Evolutionary conservation across 768 basidiomycete genomes (phyloP).

Genomic region (Lentinula boryana): DNA sequence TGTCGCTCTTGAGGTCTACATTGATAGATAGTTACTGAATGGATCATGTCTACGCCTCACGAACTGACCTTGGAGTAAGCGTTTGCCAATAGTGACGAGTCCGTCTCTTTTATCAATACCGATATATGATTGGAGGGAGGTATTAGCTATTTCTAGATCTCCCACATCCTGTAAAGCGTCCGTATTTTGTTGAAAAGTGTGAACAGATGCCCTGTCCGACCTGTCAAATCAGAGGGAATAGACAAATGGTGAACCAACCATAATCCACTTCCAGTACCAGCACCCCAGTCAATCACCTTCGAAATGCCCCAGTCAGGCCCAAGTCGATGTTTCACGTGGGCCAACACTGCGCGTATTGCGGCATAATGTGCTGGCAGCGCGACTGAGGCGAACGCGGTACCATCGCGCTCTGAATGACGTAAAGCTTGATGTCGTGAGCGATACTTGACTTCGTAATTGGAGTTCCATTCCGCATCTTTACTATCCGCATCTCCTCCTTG

Average conservation of each 20-base stretch:
- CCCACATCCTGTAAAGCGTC: constrained; percentile 15
- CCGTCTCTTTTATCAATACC: constrained; percentile 78
- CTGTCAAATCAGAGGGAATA: neutral
- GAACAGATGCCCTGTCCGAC: constrained; percentile 12
- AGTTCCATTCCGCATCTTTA: constrained; percentile 42
- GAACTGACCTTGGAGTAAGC: constrained; percentile 48
- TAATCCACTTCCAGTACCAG: constrained; percentile 75
- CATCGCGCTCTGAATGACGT: constrained; percentile 63
- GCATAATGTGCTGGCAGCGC: constrained; percentile 86
- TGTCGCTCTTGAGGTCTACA: constrained; percentile 43
- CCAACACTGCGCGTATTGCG: constrained; percentile 69
- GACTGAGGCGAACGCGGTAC: constrained; percentile 79
- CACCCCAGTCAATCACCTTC: constrained; percentile 78
- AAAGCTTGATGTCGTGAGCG: constrained; percentile 51
- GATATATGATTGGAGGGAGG: constrained; percentile 56
- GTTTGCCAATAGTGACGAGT: constrained; percentile 59
- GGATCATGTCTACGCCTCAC: constrained; percentile 1
- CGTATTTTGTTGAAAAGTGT: constrained; percentile 50
- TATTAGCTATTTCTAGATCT: constrained; percentile 37
- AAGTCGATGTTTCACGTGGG: constrained; percentile 58
- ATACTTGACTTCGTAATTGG: constrained; percentile 52
- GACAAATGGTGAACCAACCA: constrained; percentile 47
- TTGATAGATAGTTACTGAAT: neutral
- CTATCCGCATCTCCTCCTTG: constrained; percentile 24
- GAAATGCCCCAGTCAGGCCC: constrained; percentile 56